These are phyloP conservation scores for Penicillium polonicum DNA, from an alignment of 2,329 filamentous ascomycete genomes.

Conservation along the genomic window DNA sequence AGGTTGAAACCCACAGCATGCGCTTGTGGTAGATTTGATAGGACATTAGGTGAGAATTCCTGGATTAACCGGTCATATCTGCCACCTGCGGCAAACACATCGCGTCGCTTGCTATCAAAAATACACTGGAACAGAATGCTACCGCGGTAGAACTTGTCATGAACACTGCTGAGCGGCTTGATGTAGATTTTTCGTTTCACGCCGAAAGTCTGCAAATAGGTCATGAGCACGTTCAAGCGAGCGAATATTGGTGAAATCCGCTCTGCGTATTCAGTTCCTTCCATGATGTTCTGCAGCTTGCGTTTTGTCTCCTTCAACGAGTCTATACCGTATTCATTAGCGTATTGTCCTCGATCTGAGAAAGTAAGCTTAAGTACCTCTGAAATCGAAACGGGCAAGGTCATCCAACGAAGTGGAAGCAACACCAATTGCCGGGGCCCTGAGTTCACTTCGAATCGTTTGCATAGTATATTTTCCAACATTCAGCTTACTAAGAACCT, in stretches of 20 bases:
- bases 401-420: conserved; percentile 89
- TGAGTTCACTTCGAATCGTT: conserved; percentile 77
- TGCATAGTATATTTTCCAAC: conserved; percentile 77
- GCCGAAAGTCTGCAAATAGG: conserved; percentile 72
- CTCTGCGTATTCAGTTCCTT: conserved; percentile 54
- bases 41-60: conserved; percentile 72
- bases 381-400: conserved; percentile 85
- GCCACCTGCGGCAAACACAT: conserved; percentile 90
- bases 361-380: conserved; percentile 52
- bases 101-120: conserved; percentile 74
- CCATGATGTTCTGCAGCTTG: conserved; percentile 57
- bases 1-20: conserved; percentile 92
- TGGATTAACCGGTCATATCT: conserved; percentile 88
- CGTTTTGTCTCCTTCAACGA: conserved; percentile 72
- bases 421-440: conserved; percentile 76
- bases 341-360: conserved; percentile 50
- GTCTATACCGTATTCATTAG: conserved; percentile 57
- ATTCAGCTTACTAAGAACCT: conserved; percentile 83
- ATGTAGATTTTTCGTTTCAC: conserved; percentile 78
- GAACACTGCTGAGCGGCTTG: conserved; percentile 80
- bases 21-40: conserved; percentile 61
- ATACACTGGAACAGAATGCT: conserved; percentile 89
- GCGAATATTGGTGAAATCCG: conserved; percentile 60
- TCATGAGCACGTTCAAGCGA: conserved; percentile 74
- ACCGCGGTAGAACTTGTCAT: conserved; percentile 84